These are phyloP conservation scores for Rutstroemia sydowiana DNA, from an alignment of 2,329 filamentous ascomycete genomes.

Conservation along the genomic window DNA sequence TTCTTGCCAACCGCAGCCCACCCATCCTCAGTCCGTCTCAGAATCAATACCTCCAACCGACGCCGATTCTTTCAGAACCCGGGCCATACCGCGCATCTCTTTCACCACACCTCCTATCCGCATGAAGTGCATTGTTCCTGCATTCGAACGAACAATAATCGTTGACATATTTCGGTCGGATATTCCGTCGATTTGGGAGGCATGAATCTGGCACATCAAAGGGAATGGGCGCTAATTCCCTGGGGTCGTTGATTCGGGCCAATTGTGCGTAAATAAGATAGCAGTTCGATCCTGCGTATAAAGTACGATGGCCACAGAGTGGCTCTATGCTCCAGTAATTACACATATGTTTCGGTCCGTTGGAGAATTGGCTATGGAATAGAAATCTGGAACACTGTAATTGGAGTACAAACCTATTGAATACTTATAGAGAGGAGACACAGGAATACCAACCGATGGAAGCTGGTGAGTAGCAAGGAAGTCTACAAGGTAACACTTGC, in stretches of 20 bases:
- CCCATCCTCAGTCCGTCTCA: background rate
- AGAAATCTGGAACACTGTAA: background rate
- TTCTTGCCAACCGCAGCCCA: background rate
- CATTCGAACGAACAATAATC: slow-evolving; percentile 26
- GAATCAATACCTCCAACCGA: slow-evolving; percentile 26
- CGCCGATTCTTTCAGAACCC: slow-evolving; percentile 25
- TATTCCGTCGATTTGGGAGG: slow-evolving; percentile 22
- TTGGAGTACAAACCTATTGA: background rate
- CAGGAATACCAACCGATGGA: background rate
- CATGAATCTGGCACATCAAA: slow-evolving; percentile 25
- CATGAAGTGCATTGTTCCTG: slow-evolving; percentile 23
- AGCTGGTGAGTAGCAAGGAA: background rate
- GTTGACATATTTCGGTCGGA: slow-evolving; percentile 13
- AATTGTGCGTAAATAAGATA: slow-evolving; percentile 27
- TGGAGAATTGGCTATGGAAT: background rate
- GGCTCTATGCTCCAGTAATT: slow-evolving; percentile 23
- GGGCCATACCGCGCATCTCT: slow-evolving; percentile 25
- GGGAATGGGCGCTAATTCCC: slow-evolving; percentile 18
- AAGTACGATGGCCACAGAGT: slow-evolving; percentile 25
- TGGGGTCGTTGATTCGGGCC: slow-evolving; percentile 27
- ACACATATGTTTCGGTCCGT: slow-evolving; percentile 20
- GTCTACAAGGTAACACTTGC: background rate
- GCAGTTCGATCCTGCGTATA: slow-evolving; percentile 26
- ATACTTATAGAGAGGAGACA: slow-evolving; percentile 5
- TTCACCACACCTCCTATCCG: slow-evolving; percentile 21